Base-by-base conservation (phyloP, 768 basidiomycete genomes). In the Lenzites betulinus region DNA sequence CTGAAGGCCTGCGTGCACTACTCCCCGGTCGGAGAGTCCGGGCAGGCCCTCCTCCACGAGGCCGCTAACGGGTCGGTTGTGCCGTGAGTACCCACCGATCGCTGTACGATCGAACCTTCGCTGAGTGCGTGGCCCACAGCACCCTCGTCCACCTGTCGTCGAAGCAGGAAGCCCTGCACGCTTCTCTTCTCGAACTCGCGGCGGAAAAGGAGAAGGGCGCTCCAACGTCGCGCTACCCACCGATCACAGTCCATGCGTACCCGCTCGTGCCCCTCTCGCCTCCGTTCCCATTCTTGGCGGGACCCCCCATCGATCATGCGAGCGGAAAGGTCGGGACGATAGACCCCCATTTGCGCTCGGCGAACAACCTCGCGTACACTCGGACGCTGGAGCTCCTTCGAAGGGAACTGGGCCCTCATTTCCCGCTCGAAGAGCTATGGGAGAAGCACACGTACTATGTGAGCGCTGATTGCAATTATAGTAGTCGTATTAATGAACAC, bases 361-460 rank as follows among this genome's bases (percentile, higher is more conserved):
- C 78, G 35, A 73, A 70, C 18, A 70, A 64, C 33, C 63, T 79
- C 22, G 73, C 77, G 9, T 71, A 77, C 60, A 76, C 73, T 28
- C 70, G 78, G 18, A 77, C 77, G 39, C 69, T 79, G 23, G 75
- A 72, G 54, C 66, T 74, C 26, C 67, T 77, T 28, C 71, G 72
- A 46, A 67, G 69, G 39, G 62, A 73, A 44, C 58, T 79, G 25
- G 81, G 81, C 0, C 81, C 81, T 43, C 71, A 74, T 64, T 79
- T 76, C 56, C 72, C 78, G 49, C 69, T 81, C 3, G 81, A 82
- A 69, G 72, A 73, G 57, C 65, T 80, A 15, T 82, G 80, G 79
- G 77, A 79, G 56, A 74, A 70, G 66, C 80, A 81, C 57, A 79
- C 77, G 9, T 74, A 75, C 64, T 81, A 78, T 63, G 78, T 79